phyloP scores from a whole-genome alignment of 2,329 filamentous ascomycete genomes.

The Cephalotrichum gorgonifer region DNA sequence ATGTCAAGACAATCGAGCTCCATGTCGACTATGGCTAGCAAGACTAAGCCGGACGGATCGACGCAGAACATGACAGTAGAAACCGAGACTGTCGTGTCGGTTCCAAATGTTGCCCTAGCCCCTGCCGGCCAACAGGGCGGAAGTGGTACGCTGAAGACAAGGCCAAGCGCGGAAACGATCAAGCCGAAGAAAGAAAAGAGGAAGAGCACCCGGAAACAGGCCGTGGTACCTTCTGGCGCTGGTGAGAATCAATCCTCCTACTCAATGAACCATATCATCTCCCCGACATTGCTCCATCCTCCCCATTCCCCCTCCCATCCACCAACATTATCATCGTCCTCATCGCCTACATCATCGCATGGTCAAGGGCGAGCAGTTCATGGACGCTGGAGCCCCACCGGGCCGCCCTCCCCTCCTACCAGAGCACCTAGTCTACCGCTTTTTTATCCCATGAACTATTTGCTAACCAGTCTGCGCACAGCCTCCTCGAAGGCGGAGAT shows the following conservation, averaged over 20 bases:
- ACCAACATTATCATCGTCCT: not conserved
- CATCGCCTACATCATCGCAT: not conserved
- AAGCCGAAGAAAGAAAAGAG: constrained; percentile 90
- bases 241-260: constrained; percentile 44
- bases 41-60: constrained; percentile 66
- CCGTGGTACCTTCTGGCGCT: constrained; percentile 59
- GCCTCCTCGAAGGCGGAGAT: constrained; percentile 94
- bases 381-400: not conserved
- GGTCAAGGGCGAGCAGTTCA: not conserved
- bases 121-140: constrained; percentile 51
- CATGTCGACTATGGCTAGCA: constrained; percentile 54
- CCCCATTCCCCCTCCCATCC: not conserved
- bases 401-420: not conserved
- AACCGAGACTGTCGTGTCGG: constrained; percentile 87
- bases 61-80: constrained; percentile 92
- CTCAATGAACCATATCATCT: constrained; percentile 6
- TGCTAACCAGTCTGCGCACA: constrained; percentile 16
- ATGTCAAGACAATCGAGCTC: constrained; percentile 56
- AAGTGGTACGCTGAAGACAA: constrained; percentile 68
- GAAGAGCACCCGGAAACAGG: constrained; percentile 64
- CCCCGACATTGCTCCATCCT: constrained; percentile 7
- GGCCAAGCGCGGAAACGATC: constrained; percentile 92
- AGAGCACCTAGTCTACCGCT: not conserved
- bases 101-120: constrained; percentile 72
- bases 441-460: not conserved